Percentiles rank a stretch among this genome's conserved stretches.
phyloP scores from a whole-genome alignment of 805 yeast species.

The Candida takata region DNA sequence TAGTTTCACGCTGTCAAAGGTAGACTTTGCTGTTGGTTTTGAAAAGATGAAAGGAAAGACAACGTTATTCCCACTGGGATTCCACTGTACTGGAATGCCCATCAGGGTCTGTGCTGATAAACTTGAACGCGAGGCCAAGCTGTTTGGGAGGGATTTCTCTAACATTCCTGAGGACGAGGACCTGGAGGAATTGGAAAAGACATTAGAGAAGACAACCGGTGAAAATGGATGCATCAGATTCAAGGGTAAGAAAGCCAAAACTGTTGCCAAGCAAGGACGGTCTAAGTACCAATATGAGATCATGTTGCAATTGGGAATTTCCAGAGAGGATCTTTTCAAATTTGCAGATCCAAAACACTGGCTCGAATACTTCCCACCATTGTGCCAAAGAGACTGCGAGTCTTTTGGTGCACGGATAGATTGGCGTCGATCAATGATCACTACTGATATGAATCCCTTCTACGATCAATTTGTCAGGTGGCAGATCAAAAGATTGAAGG shows the following conservation, averaged over 20 bases:
- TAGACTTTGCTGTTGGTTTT: constrained; percentile 85
- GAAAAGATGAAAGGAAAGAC: constrained; percentile 92
- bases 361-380: constrained; percentile 88
- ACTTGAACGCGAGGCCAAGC: constrained; percentile 83
- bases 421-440: constrained; percentile 95
- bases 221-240: constrained; percentile 84
- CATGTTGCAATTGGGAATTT: constrained; percentile 89
- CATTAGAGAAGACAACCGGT: constrained; percentile 27
- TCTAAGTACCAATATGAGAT: constrained; percentile 94
- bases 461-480: constrained; percentile 93
- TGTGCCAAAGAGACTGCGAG: constrained; percentile 73
- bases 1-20: constrained; percentile 89
- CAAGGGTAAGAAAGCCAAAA: constrained; percentile 88
- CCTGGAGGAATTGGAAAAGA: constrained; percentile 34
- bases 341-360: constrained; percentile 92
- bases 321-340: constrained; percentile 72
- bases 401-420: constrained; percentile 89
- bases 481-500: constrained; percentile 89
- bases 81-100: constrained; percentile 99
- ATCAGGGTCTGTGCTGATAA: constrained; percentile 94
- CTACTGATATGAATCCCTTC: constrained; percentile 93
- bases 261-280: constrained; percentile 88
- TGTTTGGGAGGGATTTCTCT: constrained; percentile 76
- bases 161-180: constrained; percentile 60
- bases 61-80: constrained; percentile 92